Evolutionary conservation across 371 early-diverging fungal genomes (phyloP).

Genomic region (Modicella reniformis): DNA sequence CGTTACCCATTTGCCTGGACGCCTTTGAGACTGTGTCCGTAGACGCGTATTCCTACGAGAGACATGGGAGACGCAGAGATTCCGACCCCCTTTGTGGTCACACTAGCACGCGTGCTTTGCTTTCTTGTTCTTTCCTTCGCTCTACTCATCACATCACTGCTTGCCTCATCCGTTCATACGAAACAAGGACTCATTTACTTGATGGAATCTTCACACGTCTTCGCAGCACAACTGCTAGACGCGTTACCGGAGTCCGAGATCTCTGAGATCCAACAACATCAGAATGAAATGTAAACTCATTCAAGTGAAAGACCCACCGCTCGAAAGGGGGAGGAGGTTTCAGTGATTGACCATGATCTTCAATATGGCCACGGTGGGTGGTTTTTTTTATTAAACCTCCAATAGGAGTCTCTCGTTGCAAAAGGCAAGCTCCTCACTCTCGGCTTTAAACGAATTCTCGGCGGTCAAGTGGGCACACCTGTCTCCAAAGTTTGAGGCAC

Average conservation of each 20-base stretch:
- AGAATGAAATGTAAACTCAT: conserved; percentile 37
- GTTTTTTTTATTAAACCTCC: not conserved
- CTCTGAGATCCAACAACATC: conserved; percentile 41
- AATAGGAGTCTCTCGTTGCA: conserved; percentile 38
- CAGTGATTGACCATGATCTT: not conserved
- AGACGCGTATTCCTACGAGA: no score
- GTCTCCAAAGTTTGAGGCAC: conserved; percentile 46
- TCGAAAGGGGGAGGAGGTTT: not conserved
- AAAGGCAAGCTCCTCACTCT: conserved; percentile 32
- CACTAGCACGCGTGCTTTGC: not conserved
- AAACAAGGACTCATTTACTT: not conserved
- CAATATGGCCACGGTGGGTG: not conserved
- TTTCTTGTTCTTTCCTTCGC: no score
- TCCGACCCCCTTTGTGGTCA: not conserved
- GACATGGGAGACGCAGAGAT: no score
- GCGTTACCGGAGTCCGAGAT: conserved; percentile 44
- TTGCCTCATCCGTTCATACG: no score
- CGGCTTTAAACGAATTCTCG: conserved; percentile 51
- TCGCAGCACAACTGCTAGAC: conserved; percentile 34
- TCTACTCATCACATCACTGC: not conserved
- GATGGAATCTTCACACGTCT: conserved; percentile 43
- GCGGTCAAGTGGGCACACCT: conserved; percentile 47
- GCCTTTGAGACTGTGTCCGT: no score
- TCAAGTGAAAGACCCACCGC: not conserved
- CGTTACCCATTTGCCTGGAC: no score